phyloP scores from a whole-genome alignment of 345 rosid genomes.

The Orychophragmus violaceus region DNA sequence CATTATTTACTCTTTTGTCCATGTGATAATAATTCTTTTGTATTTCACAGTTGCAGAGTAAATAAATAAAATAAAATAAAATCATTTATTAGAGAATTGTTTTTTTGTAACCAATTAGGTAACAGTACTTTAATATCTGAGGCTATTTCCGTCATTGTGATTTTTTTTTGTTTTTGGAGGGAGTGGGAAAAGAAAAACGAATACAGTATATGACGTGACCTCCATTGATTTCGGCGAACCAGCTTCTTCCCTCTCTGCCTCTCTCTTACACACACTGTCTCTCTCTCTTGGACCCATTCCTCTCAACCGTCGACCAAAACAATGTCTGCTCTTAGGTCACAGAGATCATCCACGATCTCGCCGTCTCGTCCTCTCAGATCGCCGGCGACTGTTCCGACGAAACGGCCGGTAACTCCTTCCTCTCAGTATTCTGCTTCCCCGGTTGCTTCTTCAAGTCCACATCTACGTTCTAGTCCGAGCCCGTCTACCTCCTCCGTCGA shows the following conservation, averaged over 20 bases:
- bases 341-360: constrained; percentile 56
- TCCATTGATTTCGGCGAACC: constrained; percentile 24
- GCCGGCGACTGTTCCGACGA: constrained; percentile 36
- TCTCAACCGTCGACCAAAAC: not conserved
- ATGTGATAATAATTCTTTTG: constrained; percentile 25
- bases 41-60: constrained; percentile 14
- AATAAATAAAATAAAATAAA: not conserved
- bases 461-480: constrained; percentile 26
- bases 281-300: not conserved
- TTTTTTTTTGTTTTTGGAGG: constrained; percentile 26
- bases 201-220: constrained; percentile 32
- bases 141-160: constrained; percentile 19
- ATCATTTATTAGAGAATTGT: not conserved
- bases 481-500: constrained; percentile 34
- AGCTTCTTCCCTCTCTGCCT: constrained; percentile 15
- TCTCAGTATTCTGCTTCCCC: constrained; percentile 45
- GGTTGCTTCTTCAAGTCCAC: constrained; percentile 32
- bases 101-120: constrained; percentile 24
- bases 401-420: constrained; percentile 48
- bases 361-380: constrained; percentile 81
- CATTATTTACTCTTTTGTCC: constrained; percentile 9
- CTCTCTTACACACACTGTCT: constrained; percentile 1
- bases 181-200: constrained; percentile 19
- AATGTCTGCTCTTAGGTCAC: constrained; percentile 58
- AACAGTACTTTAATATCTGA: constrained; percentile 25